Conservation (phyloP, 169 alveolate genomes). For the Plasmodium adleri region DNA sequence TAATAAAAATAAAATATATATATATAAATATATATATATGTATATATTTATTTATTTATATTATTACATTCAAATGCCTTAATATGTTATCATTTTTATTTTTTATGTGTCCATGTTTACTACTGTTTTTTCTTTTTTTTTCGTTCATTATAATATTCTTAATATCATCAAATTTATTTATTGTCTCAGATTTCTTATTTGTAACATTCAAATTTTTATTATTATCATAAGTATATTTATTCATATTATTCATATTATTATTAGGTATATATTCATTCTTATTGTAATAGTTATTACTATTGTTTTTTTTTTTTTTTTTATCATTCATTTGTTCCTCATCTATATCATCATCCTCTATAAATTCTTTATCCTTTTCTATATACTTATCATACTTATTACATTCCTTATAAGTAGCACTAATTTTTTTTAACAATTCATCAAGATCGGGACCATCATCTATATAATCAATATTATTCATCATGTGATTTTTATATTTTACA, state of each 20-base stretch:
- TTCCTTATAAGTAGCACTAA: constrained; percentile 65
- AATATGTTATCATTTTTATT: constrained; percentile 16
- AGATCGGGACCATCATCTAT: constrained; percentile 60
- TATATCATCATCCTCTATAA: constrained; percentile 25
- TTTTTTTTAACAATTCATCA: constrained; percentile 63
- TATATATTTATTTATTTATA: background rate
- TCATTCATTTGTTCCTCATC: constrained; percentile 25
- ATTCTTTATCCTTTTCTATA: constrained; percentile 29
- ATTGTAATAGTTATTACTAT: background rate
- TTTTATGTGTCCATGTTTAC: background rate
- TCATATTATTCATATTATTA: background rate
- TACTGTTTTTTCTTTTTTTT: background rate
- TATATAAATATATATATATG: background rate
- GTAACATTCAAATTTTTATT: constrained; percentile 3
- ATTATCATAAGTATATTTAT: background rate
- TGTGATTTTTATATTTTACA: background rate
- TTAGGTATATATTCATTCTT: constrained; percentile 7
- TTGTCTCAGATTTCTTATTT: background rate
- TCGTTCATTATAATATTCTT: constrained; percentile 29
- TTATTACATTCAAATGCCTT: constrained; percentile 33
- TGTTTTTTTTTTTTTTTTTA: constrained; percentile 9
- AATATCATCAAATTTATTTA: constrained; percentile 26
- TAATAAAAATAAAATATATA: background rate
- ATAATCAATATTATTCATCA: constrained; percentile 23
- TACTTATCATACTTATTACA: constrained; percentile 54